Conservation (phyloP, 768 basidiomycete genomes). For the Floccularia luteovirens region DNA sequence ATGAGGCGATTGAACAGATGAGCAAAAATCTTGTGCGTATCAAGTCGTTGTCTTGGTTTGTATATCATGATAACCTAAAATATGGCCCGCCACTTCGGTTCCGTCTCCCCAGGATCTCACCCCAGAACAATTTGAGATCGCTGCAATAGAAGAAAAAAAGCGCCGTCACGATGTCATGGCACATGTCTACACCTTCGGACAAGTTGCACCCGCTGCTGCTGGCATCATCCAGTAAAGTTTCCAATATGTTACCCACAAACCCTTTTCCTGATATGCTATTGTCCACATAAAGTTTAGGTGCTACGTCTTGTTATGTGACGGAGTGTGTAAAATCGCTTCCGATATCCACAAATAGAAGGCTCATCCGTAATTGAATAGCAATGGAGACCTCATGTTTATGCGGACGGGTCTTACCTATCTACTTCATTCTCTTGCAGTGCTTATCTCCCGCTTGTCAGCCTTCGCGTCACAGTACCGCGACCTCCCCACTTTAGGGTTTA, state of each 20-base stretch:
- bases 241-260: not conserved
- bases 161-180: constrained; percentile 99
- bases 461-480: constrained; percentile 85
- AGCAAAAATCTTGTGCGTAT: constrained; percentile 72
- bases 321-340: constrained; percentile 48
- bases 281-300: constrained; percentile 59
- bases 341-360: constrained; percentile 1
- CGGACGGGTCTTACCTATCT: constrained; percentile 81
- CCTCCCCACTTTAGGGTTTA: constrained; percentile 93
- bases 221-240: constrained; percentile 85
- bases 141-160: constrained; percentile 94
- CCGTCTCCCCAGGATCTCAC: constrained; percentile 55
- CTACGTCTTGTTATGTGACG: constrained; percentile 98
- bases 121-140: constrained; percentile 83
- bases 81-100: not conserved
- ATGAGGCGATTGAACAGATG: constrained; percentile 94
- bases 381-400: constrained; percentile 97
- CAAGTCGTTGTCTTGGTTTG: constrained; percentile 1
- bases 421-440: constrained; percentile 78
- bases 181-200: constrained; percentile 96
- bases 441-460: constrained; percentile 80
- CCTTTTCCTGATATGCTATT: not conserved
- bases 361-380: constrained; percentile 39
- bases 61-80: not conserved
- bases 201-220: constrained; percentile 88